Percentiles rank a stretch among this genome's conserved stretches.
Conservation (phyloP, 1,284 basidiomycete genomes). For the Leccinum fallax region DNA sequence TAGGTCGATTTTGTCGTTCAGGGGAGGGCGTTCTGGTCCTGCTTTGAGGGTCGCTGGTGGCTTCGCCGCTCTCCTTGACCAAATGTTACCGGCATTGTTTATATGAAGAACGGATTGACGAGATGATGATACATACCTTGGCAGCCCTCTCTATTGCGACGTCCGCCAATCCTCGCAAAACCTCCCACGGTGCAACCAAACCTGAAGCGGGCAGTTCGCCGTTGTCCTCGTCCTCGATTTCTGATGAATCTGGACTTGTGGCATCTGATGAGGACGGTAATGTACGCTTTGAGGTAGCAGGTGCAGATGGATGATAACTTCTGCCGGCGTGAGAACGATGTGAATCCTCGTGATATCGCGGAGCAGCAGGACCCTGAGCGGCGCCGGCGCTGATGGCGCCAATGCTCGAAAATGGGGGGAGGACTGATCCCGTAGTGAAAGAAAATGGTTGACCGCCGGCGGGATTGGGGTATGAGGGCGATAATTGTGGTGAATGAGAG, state of each 20-base stretch:
- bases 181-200: slow-evolving; percentile 82
- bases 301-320: slow-evolving; percentile 39
- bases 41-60: slow-evolving; percentile 69
- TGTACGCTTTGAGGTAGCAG: slow-evolving; percentile 56
- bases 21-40: slow-evolving; percentile 71
- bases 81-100: slow-evolving; percentile 3
- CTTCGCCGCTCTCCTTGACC: slow-evolving; percentile 68
- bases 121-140: slow-evolving; percentile 50
- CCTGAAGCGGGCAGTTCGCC: slow-evolving; percentile 79
- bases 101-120: not conserved
- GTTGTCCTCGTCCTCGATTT: slow-evolving; percentile 70
- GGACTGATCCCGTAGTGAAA: slow-evolving; percentile 48
- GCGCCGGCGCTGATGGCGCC: slow-evolving; percentile 57
- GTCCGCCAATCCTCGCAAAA: slow-evolving; percentile 76
- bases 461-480: slow-evolving; percentile 28
- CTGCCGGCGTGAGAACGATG: slow-evolving; percentile 41
- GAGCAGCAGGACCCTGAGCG: slow-evolving; percentile 55
- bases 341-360: slow-evolving; percentile 53
- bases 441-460: slow-evolving; percentile 19
- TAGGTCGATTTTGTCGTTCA: slow-evolving; percentile 62
- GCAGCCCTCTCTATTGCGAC: slow-evolving; percentile 76
- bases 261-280: slow-evolving; percentile 62
- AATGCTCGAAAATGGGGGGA: slow-evolving; percentile 73
- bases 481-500: slow-evolving; percentile 34
- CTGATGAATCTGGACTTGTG: slow-evolving; percentile 76